These are phyloP conservation scores for Lichtheimia ramosa DNA, from an alignment of 371 early-diverging fungal species.

Conservation along the genomic window DNA sequence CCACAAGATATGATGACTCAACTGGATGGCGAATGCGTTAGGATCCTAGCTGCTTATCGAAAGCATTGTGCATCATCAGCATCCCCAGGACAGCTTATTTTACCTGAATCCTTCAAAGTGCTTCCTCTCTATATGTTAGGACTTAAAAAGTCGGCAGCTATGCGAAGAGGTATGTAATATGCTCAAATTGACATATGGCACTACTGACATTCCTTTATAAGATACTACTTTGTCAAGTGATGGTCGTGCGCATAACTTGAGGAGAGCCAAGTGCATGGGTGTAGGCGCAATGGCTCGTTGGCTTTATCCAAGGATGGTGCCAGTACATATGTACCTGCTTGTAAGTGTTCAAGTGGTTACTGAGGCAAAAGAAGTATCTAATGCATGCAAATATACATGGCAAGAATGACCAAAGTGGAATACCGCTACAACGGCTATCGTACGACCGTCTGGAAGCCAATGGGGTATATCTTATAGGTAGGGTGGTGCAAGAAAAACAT, in stretches of 20 bases:
- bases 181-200: background rate
- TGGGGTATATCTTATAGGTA: constrained; percentile 72
- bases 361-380: too few relatives aligned
- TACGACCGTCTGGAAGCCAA: constrained; percentile 68
- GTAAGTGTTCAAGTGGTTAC: background rate
- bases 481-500: background rate
- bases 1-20: constrained; percentile 74
- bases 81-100: constrained; percentile 90
- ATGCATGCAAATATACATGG: too few relatives aligned
- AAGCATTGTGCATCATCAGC: constrained; percentile 88
- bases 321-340: constrained; percentile 18
- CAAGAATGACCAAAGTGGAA: background rate
- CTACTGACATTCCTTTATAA: background rate
- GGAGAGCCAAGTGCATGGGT: constrained; percentile 68
- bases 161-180: constrained; percentile 61
- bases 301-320: constrained; percentile 84
- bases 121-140: constrained; percentile 76
- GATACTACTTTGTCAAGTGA: constrained; percentile 61
- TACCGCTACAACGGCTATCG: constrained; percentile 71
- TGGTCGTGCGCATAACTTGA: constrained; percentile 76
- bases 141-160: constrained; percentile 75
- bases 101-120: constrained; percentile 95
- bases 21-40: constrained; percentile 61
- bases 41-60: constrained; percentile 89
- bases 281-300: constrained; percentile 69